These are phyloP conservation scores for Pulicaria dysenterica DNA, from an alignment of 129 eudicot species.

Conservation along the genomic window DNA sequence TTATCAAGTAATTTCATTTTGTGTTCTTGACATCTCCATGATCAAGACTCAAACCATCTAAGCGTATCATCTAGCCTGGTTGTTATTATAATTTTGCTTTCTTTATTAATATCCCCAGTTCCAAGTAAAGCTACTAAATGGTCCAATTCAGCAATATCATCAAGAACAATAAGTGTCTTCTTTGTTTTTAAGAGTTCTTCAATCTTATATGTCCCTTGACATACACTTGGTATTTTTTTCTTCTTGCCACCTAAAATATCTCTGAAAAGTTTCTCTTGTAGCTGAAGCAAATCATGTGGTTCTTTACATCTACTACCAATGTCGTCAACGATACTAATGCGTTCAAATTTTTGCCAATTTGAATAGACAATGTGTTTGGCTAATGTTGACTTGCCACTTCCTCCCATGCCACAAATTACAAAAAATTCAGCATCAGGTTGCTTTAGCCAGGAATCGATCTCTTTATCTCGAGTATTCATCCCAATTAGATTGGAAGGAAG, in stretches of 20 bases:
- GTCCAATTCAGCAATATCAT: conserved; percentile 7
- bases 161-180: conserved; percentile 17
- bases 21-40: neutral
- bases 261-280: conserved; percentile 21
- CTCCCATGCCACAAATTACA: conserved; percentile 23
- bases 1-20: neutral
- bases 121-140: conserved; percentile 4
- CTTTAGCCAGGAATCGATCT: conserved; percentile 5
- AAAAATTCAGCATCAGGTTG: neutral
- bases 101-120: neutral
- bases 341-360: conserved; percentile 26
- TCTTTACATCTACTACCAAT: neutral
- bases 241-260: conserved; percentile 21
- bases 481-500: neutral
- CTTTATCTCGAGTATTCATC: neutral
- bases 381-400: conserved; percentile 38
- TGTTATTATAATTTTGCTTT: conserved; percentile 17
- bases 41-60: conserved; percentile 10
- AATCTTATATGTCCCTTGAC: neutral
- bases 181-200: neutral
- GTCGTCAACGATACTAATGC: conserved; percentile 12
- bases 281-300: conserved; percentile 8
- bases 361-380: conserved; percentile 20
- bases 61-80: neutral
- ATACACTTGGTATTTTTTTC: neutral